These are phyloP conservation scores for Bruguiera sexangula DNA, from an alignment of 345 rosid species.

Conservation along the genomic window DNA sequence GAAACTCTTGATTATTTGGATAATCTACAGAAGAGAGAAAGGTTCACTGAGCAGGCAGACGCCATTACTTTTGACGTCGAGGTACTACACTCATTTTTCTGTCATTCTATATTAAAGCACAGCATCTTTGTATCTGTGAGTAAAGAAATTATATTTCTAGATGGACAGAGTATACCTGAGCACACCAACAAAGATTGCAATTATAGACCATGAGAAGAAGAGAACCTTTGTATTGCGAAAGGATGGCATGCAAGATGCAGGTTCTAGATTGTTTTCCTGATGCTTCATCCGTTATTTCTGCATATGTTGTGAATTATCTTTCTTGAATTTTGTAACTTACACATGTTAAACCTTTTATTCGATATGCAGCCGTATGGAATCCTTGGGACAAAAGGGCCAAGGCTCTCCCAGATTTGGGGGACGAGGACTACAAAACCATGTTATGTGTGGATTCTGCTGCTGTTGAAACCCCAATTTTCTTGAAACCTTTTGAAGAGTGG, in stretches of 20 bases:
- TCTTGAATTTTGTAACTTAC: background rate
- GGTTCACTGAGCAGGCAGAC: slow-evolving; percentile 95
- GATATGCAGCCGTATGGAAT: slow-evolving; percentile 75
- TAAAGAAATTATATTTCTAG: slow-evolving; percentile 25
- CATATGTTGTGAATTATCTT: background rate
- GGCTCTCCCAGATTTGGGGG: slow-evolving; percentile 75
- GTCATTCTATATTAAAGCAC: background rate
- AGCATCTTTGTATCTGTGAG: background rate
- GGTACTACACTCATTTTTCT: slow-evolving; percentile 37
- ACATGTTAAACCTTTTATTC: background rate
- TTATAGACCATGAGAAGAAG: slow-evolving; percentile 94
- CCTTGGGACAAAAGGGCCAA: slow-evolving; percentile 93
- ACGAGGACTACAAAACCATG: slow-evolving; percentile 84
- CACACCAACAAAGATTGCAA: slow-evolving; percentile 88
- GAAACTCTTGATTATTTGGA: slow-evolving; percentile 96
- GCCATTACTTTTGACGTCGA: slow-evolving; percentile 92
- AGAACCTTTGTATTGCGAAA: slow-evolving; percentile 81
- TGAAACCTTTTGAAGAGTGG: slow-evolving; percentile 92
- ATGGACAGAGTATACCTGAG: slow-evolving; percentile 81
- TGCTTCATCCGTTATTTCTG: slow-evolving; percentile 7
- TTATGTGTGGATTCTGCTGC: slow-evolving; percentile 79
- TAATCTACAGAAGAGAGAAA: slow-evolving; percentile 56
- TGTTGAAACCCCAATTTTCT: slow-evolving; percentile 54
- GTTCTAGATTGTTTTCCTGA: slow-evolving; percentile 25
- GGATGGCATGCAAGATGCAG: slow-evolving; percentile 89